Percentiles rank a stretch among this genome's conserved stretches.
Evolutionary conservation across 1,139 yeast species (phyloP).

Genomic region (Nadsonia starkeyi-henricii): DNA sequence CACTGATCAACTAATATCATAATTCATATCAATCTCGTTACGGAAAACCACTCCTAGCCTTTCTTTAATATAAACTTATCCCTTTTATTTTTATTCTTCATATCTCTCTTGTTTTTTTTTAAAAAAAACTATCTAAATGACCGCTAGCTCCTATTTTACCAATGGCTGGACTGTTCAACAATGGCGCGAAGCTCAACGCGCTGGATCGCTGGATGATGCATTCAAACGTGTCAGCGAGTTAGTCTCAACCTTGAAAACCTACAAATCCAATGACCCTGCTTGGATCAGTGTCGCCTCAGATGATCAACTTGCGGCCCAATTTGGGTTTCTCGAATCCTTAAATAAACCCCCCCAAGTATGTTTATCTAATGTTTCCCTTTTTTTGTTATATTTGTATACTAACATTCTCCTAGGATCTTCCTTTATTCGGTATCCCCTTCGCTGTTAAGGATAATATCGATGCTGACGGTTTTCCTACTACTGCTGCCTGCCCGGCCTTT

Average conservation of each 20-base stretch:
- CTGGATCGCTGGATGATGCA: conserved; percentile 51
- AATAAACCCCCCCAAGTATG: conserved; percentile 9
- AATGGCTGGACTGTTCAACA: conserved; percentile 51
- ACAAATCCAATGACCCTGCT: conserved; percentile 52
- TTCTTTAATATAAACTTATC: too few species aligned
- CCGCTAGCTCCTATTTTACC: neutral
- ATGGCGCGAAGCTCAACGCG: conserved; percentile 58
- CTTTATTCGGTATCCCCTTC: conserved; percentile 82
- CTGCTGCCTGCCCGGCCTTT: conserved; percentile 90
- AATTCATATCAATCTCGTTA: too few species aligned
- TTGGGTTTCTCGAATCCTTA: conserved; percentile 44
- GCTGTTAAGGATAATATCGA: conserved; percentile 94
- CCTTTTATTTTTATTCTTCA: too few species aligned
- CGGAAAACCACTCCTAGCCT: too few species aligned
- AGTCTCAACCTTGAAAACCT: conserved; percentile 23
- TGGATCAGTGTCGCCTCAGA: conserved; percentile 70
- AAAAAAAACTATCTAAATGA: too few species aligned
- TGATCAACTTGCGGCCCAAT: conserved; percentile 56
- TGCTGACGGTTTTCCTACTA: conserved; percentile 65
- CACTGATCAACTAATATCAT: too few species aligned
- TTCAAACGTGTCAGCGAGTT: conserved; percentile 35
- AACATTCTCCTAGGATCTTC: conserved; percentile 24
- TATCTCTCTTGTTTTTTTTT: too few species aligned
- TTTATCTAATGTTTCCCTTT: too few species aligned
- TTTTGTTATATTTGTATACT: neutral